These are phyloP conservation scores for Aspergillus flavus DNA, from an alignment of 2,329 filamentous ascomycete species.

Conservation along the genomic window DNA sequence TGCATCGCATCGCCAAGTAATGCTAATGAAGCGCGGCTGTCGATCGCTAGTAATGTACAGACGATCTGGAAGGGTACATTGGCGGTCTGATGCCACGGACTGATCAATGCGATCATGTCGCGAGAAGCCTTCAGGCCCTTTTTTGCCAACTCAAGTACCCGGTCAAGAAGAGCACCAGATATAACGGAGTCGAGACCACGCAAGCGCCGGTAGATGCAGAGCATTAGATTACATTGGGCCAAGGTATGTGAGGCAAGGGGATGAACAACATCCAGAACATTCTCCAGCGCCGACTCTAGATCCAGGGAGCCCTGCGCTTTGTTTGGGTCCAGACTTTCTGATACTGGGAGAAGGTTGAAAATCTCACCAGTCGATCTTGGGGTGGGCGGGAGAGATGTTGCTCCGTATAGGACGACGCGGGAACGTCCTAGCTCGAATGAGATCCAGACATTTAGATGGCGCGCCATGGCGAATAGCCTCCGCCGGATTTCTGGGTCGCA, in stretches of 20 bases:
- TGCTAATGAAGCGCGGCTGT: slow-evolving; percentile 52
- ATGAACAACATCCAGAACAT: slow-evolving; percentile 46
- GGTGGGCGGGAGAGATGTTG: slow-evolving; percentile 46
- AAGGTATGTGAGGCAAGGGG: slow-evolving; percentile 48
- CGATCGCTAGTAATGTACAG: slow-evolving; percentile 59
- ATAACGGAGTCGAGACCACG: slow-evolving; percentile 54
- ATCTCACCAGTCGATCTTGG: slow-evolving; percentile 50
- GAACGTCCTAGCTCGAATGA: slow-evolving; percentile 62
- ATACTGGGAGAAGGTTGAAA: slow-evolving; percentile 56
- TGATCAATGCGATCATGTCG: slow-evolving; percentile 46
- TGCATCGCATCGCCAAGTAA: slow-evolving; percentile 56
- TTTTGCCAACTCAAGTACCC: slow-evolving; percentile 49
- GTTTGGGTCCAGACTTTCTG: slow-evolving; percentile 58
- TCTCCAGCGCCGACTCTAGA: slow-evolving; percentile 47
- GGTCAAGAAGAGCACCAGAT: slow-evolving; percentile 46
- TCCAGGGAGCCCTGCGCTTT: slow-evolving; percentile 45
- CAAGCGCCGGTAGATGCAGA: slow-evolving; percentile 59
- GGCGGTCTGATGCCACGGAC: slow-evolving; percentile 62
- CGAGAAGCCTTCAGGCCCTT: slow-evolving; percentile 53
- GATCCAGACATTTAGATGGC: slow-evolving; percentile 62
- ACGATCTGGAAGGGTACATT: slow-evolving; percentile 64
- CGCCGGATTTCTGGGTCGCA: slow-evolving; percentile 43
- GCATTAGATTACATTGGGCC: slow-evolving; percentile 57
- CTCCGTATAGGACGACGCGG: slow-evolving; percentile 52
- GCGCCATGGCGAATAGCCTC: slow-evolving; percentile 54